Evolutionary conservation across 164 flowering plant genomes (phyloP).

Genomic region (Berberis thunbergii): DNA sequence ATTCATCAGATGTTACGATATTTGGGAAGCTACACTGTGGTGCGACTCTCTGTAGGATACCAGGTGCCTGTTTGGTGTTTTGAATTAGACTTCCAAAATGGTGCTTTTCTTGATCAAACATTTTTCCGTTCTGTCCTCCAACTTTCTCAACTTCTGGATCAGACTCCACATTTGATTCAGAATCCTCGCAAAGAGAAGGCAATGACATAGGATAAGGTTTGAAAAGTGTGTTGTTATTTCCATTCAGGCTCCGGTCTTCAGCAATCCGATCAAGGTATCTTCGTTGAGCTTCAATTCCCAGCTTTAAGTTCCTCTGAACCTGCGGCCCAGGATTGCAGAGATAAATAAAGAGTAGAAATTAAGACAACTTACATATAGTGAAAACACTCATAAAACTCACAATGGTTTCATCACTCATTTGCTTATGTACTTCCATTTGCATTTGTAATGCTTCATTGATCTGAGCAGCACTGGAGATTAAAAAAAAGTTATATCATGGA

Average conservation of each 20-base stretch:
- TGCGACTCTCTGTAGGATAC: background rate
- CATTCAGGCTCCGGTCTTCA: conserved; percentile 17
- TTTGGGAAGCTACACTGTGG: background rate
- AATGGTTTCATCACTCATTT: conserved; percentile 35
- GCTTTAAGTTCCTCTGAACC: conserved; percentile 45
- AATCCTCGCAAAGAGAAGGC: conserved; percentile 45
- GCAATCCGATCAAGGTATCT: conserved; percentile 41
- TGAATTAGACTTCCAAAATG: background rate
- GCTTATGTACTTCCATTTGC: conserved; percentile 35
- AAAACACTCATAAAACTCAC: conserved; percentile 13
- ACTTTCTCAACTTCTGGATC: conserved; percentile 25
- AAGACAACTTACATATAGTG: too few relatives aligned
- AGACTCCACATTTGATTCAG: conserved; percentile 31
- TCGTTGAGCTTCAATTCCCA: conserved; percentile 53
- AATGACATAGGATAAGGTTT: conserved; percentile 25
- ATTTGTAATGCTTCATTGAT: conserved; percentile 44
- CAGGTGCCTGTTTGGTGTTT: background rate
- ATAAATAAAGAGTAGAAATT: too few relatives aligned
- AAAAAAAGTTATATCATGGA: background rate
- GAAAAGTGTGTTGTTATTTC: conserved; percentile 8
- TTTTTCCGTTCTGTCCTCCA: background rate
- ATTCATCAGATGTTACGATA: conserved; percentile 4
- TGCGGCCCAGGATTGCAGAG: background rate
- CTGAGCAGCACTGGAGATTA: conserved; percentile 44
- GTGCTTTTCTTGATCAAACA: conserved; percentile 1